phyloP scores from a whole-genome alignment of 1,284 basidiomycete genomes.

The Cystobasidiaceae sp. region DNA sequence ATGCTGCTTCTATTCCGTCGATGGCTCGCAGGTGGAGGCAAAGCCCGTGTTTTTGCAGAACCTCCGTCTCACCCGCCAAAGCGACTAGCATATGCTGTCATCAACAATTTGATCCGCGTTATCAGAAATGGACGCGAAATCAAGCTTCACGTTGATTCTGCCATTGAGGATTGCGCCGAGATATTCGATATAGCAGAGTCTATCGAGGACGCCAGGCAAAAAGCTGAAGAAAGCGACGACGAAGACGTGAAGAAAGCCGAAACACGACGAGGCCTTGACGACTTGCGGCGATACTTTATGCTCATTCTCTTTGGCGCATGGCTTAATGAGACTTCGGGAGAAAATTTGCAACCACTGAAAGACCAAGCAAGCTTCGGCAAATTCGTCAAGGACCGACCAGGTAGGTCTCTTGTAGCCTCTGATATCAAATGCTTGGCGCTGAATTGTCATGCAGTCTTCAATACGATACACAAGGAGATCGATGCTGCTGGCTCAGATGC shows the following conservation, averaged over 20 bases:
- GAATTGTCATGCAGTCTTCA: conserved; percentile 61
- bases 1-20: conserved; percentile 21
- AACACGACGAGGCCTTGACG: conserved; percentile 70
- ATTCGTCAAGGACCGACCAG: conserved; percentile 74
- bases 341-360: conserved; percentile 34
- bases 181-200: conserved; percentile 78
- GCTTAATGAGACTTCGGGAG: conserved; percentile 76
- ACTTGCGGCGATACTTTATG: conserved; percentile 80
- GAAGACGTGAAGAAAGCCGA: conserved; percentile 61
- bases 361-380: conserved; percentile 34
- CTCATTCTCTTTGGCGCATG: conserved; percentile 93
- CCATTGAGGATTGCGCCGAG: conserved; percentile 82
- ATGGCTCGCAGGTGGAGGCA: conserved; percentile 54
- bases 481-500: conserved; percentile 70
- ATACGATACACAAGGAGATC: conserved; percentile 91
- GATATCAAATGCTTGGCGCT: not conserved
- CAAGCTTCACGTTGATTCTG: conserved; percentile 55
- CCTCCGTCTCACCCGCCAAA: conserved; percentile 62
- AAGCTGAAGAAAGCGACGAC: conserved; percentile 70
- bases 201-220: conserved; percentile 72
- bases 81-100: conserved; percentile 49
- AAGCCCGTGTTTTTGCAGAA: conserved; percentile 48
- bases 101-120: conserved; percentile 74
- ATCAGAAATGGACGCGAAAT: conserved; percentile 81
- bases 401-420: conserved; percentile 47